Conservation (phyloP, 2,329 filamentous ascomycete species). For the Ascochyta clinopodiicola region DNA sequence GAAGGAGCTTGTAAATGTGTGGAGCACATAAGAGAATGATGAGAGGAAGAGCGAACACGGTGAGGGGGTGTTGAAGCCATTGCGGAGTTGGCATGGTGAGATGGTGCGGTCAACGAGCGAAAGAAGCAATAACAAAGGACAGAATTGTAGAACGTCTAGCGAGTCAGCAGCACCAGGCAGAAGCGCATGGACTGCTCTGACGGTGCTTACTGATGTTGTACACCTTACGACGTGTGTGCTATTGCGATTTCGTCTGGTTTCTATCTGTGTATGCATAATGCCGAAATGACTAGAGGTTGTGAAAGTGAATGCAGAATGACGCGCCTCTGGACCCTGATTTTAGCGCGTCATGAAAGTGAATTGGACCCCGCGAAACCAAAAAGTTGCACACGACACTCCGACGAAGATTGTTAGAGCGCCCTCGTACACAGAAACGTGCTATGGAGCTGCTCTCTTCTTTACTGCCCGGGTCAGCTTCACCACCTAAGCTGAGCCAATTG, state of each 20-base stretch:
- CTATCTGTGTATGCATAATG: too few species aligned
- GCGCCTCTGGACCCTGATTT: slow-evolving; percentile 14
- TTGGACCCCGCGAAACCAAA: slow-evolving; percentile 13
- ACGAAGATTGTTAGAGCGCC: not conserved
- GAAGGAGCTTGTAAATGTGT: slow-evolving; percentile 6
- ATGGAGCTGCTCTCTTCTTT: slow-evolving; percentile 16
- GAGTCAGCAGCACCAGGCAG: slow-evolving; percentile 7
- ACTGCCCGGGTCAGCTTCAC: slow-evolving; percentile 2
- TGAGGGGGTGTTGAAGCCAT: slow-evolving; percentile 19
- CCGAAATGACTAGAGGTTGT: too few species aligned
- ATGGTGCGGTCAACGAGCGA: not conserved
- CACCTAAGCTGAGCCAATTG: slow-evolving; percentile 30
- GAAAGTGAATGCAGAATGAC: not conserved
- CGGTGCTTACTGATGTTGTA: not conserved
- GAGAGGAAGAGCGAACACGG: slow-evolving; percentile 16
- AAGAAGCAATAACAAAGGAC: not conserved
- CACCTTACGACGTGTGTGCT: not conserved
- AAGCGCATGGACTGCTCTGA: not conserved
- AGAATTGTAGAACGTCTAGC: not conserved
- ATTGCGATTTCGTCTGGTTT: too few species aligned
- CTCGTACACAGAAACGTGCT: not conserved
- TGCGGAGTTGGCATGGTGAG: slow-evolving; percentile 1
- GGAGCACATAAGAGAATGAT: slow-evolving; percentile 8
- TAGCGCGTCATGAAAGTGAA: slow-evolving; percentile 7
- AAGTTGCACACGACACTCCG: slow-evolving; percentile 4